Conservation (phyloP, 2,329 filamentous ascomycete genomes). For the Ophiostoma tasmaniense region DNA sequence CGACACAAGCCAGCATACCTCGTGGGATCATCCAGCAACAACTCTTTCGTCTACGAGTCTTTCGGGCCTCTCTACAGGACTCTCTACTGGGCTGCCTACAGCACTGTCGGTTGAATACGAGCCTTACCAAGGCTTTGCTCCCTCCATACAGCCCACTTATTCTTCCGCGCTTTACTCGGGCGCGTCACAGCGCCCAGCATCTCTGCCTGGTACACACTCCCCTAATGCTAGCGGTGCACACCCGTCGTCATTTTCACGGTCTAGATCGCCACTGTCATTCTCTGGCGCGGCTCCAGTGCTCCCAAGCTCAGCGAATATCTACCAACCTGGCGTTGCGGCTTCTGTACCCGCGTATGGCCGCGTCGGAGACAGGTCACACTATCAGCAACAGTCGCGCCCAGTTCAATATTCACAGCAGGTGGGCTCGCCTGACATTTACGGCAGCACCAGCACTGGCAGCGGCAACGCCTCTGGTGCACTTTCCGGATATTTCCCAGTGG, state of each 20-base stretch:
- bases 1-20: conserved; percentile 33
- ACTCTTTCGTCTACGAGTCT: conserved; percentile 35
- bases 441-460: conserved; percentile 12
- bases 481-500: conserved; percentile 33
- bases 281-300: not conserved
- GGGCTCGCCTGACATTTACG: conserved; percentile 22
- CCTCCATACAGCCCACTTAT: conserved; percentile 33
- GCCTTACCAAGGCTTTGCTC: conserved; percentile 40
- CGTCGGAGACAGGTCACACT: conserved; percentile 22
- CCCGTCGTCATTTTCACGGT: conserved; percentile 19
- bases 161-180: conserved; percentile 38
- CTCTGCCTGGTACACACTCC: conserved; percentile 22
- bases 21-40: conserved; percentile 35
- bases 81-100: conserved; percentile 32
- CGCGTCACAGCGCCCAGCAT: conserved; percentile 26
- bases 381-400: conserved; percentile 33
- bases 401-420: conserved; percentile 27
- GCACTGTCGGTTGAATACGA: conserved; percentile 44
- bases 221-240: not conserved
- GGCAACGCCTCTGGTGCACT: conserved; percentile 20
- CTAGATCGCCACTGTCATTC: not conserved
- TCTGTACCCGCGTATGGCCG: not conserved
- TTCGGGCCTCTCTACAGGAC: conserved; percentile 8
- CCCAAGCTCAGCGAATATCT: not conserved
- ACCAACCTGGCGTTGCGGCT: conserved; percentile 25